Percentiles rank a stretch among this genome's conserved stretches.
These are phyloP conservation scores for Mayamaea pseudoterrestris DNA, from an alignment of 108 stramenopile genomes.

Conservation along the genomic window DNA sequence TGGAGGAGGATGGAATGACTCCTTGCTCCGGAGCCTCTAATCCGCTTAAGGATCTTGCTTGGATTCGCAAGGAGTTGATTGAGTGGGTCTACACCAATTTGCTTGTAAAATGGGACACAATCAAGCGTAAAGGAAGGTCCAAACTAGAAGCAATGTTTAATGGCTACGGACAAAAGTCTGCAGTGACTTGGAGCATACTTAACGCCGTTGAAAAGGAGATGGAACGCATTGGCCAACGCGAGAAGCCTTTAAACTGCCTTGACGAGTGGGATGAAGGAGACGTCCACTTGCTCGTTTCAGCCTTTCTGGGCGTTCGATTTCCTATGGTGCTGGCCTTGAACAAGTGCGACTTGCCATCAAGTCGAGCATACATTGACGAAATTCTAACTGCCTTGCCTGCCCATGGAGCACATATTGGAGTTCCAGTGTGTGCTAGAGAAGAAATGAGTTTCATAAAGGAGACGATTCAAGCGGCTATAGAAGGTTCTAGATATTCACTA, in stretches of 20 bases:
- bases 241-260: slow-evolving; percentile 37
- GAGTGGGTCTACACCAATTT: slow-evolving; percentile 84
- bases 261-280: slow-evolving; percentile 65
- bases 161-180: slow-evolving; percentile 73
- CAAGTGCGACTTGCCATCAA: slow-evolving; percentile 61
- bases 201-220: slow-evolving; percentile 47
- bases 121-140: slow-evolving; percentile 38
- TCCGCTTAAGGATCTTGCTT: slow-evolving; percentile 62
- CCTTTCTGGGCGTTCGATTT: slow-evolving; percentile 75
- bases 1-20: slow-evolving; percentile 10
- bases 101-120: slow-evolving; percentile 61
- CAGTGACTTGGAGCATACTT: slow-evolving; percentile 35
- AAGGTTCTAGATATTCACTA: not conserved
- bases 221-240: slow-evolving; percentile 31
- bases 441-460: slow-evolving; percentile 70
- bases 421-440: slow-evolving; percentile 44
- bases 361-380: slow-evolving; percentile 24
- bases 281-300: slow-evolving; percentile 62
- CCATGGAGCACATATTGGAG: slow-evolving; percentile 64
- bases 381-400: slow-evolving; percentile 44
- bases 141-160: slow-evolving; percentile 65
- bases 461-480: slow-evolving; percentile 9
- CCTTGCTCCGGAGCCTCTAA: slow-evolving; percentile 12
- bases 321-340: slow-evolving; percentile 84
- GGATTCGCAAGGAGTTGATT: slow-evolving; percentile 75